Percentiles rank a stretch among this genome's conserved stretches.
Evolutionary conservation across 2,329 filamentous ascomycete genomes (phyloP).

Genomic region (Aspergillus fructus): DNA sequence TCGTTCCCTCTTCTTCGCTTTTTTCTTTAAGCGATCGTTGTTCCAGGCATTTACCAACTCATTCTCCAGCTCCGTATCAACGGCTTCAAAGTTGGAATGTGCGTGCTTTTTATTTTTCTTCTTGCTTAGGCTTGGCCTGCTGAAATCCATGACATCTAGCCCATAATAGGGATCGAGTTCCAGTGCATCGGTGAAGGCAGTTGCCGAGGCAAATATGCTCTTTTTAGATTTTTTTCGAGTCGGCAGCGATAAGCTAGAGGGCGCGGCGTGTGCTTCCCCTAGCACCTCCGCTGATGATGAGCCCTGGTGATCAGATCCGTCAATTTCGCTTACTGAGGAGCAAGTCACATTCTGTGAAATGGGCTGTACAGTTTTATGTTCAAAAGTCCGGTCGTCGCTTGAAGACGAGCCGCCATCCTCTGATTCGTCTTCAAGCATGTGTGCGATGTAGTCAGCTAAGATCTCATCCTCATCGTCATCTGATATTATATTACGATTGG

Average conservation of each 20-base stretch:
- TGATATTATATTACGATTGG: conserved; percentile 29
- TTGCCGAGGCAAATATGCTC: conserved; percentile 52
- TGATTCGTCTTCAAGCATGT: conserved; percentile 32
- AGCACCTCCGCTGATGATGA: neutral
- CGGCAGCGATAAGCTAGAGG: neutral
- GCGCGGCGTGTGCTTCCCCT: neutral
- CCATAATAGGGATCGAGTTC: conserved; percentile 64
- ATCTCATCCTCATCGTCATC: conserved; percentile 50
- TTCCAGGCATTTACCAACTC: conserved; percentile 61
- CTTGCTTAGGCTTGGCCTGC: conserved; percentile 65
- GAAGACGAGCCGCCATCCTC: neutral
- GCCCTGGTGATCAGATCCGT: neutral
- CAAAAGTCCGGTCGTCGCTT: neutral
- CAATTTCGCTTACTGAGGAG: neutral
- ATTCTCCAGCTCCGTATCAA: conserved; percentile 66
- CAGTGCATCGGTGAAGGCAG: conserved; percentile 57
- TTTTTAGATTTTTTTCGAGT: neutral
- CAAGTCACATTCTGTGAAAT: neutral
- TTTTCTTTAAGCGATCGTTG: conserved; percentile 71
- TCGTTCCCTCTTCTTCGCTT: conserved; percentile 66
- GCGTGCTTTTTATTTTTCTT: conserved; percentile 64
- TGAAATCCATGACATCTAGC: conserved; percentile 84
- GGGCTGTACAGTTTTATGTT: neutral
- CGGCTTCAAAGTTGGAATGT: conserved; percentile 55
- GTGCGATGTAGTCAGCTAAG: conserved; percentile 42